phyloP scores from a whole-genome alignment of 768 basidiomycete genomes.

The Tulasnella sp. region DNA sequence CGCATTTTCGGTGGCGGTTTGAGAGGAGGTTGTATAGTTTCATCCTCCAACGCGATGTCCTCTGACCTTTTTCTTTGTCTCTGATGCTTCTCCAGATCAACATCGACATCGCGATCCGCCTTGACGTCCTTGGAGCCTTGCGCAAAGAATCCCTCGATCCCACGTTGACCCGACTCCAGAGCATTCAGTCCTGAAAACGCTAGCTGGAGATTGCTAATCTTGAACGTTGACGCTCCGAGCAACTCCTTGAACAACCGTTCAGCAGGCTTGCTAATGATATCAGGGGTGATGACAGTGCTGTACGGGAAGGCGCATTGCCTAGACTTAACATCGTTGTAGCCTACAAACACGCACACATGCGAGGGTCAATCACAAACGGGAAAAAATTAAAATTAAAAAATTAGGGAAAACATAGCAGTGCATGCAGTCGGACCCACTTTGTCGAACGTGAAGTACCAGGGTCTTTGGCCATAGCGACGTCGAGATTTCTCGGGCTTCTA shows the following conservation, averaged over 20 bases:
- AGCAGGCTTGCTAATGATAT: slow-evolving; percentile 62
- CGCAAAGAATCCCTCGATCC: slow-evolving; percentile 77
- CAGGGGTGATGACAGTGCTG: slow-evolving; percentile 57
- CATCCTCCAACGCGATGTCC: not conserved
- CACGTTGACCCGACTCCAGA: slow-evolving; percentile 66
- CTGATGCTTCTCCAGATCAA: slow-evolving; percentile 1
- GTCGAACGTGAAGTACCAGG: slow-evolving; percentile 64
- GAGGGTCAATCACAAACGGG: slow-evolving; percentile 28
- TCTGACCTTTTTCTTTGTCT: slow-evolving; percentile 14
- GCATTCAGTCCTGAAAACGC: slow-evolving; percentile 69
- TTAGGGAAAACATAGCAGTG: not conserved
- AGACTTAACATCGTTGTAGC: slow-evolving; percentile 34
- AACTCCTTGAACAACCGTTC: slow-evolving; percentile 82
- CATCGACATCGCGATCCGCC: not conserved
- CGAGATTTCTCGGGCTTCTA: slow-evolving; percentile 60
- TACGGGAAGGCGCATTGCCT: slow-evolving; percentile 87
- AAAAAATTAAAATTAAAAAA: not conserved
- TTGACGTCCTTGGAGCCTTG: not conserved
- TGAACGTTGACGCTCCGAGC: slow-evolving; percentile 46
- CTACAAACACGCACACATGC: slow-evolving; percentile 43
- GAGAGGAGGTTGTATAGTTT: not conserved
- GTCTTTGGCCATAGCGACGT: slow-evolving; percentile 88
- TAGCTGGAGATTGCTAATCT: slow-evolving; percentile 60
- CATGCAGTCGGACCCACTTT: slow-evolving; percentile 38
- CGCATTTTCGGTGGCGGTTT: not conserved